phyloP scores from a whole-genome alignment of 805 yeast genomes.

The Nakazawaea laoshanensis region DNA sequence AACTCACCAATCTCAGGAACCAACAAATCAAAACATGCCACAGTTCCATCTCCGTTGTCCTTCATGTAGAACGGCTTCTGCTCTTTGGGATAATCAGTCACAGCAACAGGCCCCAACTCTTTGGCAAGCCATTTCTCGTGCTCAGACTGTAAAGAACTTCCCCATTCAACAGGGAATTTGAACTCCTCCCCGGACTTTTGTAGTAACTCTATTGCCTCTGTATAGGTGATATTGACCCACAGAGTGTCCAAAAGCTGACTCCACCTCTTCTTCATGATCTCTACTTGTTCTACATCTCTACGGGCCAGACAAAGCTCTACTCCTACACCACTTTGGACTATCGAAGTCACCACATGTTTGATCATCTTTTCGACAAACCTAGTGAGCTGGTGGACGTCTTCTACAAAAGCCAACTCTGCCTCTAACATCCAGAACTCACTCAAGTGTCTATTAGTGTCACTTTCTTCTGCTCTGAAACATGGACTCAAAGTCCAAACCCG shows the following conservation, averaged over 20 bases:
- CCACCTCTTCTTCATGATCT: conserved; percentile 50
- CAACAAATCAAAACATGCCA: conserved; percentile 82
- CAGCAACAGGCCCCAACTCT: conserved; percentile 66
- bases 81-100: conserved; percentile 74
- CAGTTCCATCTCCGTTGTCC: conserved; percentile 45
- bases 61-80: conserved; percentile 94
- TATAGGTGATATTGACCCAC: conserved; percentile 72
- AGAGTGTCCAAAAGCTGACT: conserved; percentile 29
- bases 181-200: conserved; percentile 25
- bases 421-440: conserved; percentile 98
- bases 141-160: conserved; percentile 68
- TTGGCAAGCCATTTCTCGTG: conserved; percentile 91
- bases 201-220: conserved; percentile 60
- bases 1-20: conserved; percentile 92
- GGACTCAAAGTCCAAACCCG: conserved; percentile 88
- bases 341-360: conserved; percentile 32
- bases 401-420: conserved; percentile 72
- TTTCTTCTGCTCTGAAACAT: conserved; percentile 87
- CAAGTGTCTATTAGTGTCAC: conserved; percentile 86
- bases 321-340: conserved; percentile 19
- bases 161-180: conserved; percentile 49
- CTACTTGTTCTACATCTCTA: conserved; percentile 26
- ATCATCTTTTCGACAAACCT: conserved; percentile 65
- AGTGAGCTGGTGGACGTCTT: conserved; percentile 51
- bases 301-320: conserved; percentile 28